A percentile compares a stretch with the other conserved stretches of the same genome.
Evolutionary conservation across 495 filamentous ascomycete genomes (phyloP).

Genomic region (Tuber umbilicatum): DNA sequence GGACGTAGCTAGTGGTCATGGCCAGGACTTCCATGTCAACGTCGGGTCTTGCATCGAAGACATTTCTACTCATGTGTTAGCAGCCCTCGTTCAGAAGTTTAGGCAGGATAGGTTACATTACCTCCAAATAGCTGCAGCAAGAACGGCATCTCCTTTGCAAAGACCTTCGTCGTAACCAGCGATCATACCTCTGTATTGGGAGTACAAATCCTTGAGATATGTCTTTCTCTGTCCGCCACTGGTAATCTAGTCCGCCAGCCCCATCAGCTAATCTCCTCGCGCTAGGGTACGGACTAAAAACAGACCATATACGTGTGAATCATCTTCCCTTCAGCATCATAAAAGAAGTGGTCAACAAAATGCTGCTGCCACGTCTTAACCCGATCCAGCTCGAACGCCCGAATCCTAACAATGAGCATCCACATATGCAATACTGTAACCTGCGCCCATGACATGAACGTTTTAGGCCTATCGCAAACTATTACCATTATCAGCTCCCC

Average conservation of each 20-base stretch:
- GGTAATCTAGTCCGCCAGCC: conserved; percentile 49
- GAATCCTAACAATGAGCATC: conserved; percentile 77
- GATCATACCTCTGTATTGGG: conserved; percentile 81
- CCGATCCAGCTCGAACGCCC: conserved; percentile 50
- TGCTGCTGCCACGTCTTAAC: conserved; percentile 61
- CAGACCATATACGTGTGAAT: conserved; percentile 51
- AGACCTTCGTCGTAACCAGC: conserved; percentile 58
- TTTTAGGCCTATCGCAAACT: conserved; percentile 50
- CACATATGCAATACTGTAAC: conserved; percentile 95
- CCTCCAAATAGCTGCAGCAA: conserved; percentile 72
- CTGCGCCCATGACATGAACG: conserved; percentile 92
- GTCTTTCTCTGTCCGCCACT: conserved; percentile 64
- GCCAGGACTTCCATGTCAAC: conserved; percentile 66
- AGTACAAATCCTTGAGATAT: conserved; percentile 85
- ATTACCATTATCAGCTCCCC: not conserved
- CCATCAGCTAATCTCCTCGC: conserved; percentile 68
- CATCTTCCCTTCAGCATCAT: conserved; percentile 84
- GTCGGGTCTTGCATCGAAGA: conserved; percentile 69
- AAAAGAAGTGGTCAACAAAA: conserved; percentile 87
- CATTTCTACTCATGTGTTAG: conserved; percentile 50
- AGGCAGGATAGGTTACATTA: not conserved
- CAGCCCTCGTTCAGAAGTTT: not conserved
- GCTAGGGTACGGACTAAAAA: conserved; percentile 78
- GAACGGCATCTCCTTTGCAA: conserved; percentile 45
- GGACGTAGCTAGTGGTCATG: conserved; percentile 70